Evolutionary conservation across 1,139 yeast genomes (phyloP).

Genomic region (Saccharomyces hybrid): DNA sequence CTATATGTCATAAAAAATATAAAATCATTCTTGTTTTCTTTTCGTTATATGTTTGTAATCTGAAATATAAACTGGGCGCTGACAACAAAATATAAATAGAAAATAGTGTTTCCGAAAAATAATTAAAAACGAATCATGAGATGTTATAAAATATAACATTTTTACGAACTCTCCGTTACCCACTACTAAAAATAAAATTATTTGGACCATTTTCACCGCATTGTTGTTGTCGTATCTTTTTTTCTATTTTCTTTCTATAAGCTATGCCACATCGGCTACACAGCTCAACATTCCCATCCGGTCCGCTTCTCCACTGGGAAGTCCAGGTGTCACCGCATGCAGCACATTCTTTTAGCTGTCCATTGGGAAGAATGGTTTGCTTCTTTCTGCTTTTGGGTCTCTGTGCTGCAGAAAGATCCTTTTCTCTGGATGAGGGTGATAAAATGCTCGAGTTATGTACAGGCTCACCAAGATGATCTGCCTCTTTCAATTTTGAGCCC

Average conservation of each 20-base stretch:
- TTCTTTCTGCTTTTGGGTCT: conserved; percentile 12
- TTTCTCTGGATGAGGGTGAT: neutral
- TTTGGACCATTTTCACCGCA: neutral
- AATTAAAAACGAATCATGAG: too few relatives aligned
- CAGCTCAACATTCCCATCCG: neutral
- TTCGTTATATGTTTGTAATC: too few relatives aligned
- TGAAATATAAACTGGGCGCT: neutral
- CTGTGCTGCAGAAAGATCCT: neutral
- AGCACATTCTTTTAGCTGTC: neutral
- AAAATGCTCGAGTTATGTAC: neutral
- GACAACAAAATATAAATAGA: neutral
- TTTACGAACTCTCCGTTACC: neutral
- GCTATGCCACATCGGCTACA: neutral
- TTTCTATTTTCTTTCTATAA: neutral
- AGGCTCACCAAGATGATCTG: neutral
- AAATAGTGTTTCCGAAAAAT: too few relatives aligned
- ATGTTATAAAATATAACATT: neutral
- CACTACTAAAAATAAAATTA: neutral
- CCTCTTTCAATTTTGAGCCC: neutral
- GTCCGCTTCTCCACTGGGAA: neutral
- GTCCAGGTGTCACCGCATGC: neutral
- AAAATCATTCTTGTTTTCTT: too few relatives aligned
- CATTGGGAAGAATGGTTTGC: conserved; percentile 9
- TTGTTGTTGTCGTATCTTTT: neutral
- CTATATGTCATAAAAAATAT: too few relatives aligned